Percentiles rank a stretch among this genome's conserved stretches.
Conservation (phyloP, 768 basidiomycete genomes). For the Sarcodon aspratus region DNA sequence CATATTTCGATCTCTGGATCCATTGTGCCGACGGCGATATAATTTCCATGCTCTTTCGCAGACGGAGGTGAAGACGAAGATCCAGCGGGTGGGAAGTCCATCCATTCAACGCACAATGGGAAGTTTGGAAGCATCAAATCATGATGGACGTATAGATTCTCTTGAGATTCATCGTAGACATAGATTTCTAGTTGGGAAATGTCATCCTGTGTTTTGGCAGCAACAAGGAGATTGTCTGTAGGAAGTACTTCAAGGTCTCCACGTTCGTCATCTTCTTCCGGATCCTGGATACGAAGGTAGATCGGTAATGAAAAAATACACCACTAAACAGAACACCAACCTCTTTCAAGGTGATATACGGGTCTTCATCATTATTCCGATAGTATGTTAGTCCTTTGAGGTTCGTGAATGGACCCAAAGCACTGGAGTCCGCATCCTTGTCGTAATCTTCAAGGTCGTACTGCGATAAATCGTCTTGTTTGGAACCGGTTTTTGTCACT, state of each 20-base stretch:
- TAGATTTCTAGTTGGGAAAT: slow-evolving; percentile 93
- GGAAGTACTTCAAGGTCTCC: slow-evolving; percentile 84
- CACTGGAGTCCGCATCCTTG: slow-evolving; percentile 50
- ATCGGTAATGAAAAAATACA: slow-evolving; percentile 1
- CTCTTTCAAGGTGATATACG: slow-evolving; percentile 93
- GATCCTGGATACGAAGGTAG: slow-evolving; percentile 31
- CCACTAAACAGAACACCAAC: slow-evolving; percentile 27
- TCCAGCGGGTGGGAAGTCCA: slow-evolving; percentile 73
- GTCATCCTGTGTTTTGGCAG: slow-evolving; percentile 94
- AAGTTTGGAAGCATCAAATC: slow-evolving; percentile 97
- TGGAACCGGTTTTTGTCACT: slow-evolving; percentile 18
- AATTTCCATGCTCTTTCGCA: slow-evolving; percentile 53
- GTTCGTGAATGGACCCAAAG: slow-evolving; percentile 78
- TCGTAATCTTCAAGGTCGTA: slow-evolving; percentile 94
- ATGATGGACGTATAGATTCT: slow-evolving; percentile 93
- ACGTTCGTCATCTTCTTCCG: slow-evolving; percentile 64
- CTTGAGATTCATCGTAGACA: slow-evolving; percentile 86
- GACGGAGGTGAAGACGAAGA: slow-evolving; percentile 28
- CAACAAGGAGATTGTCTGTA: slow-evolving; percentile 85
- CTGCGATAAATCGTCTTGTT: slow-evolving; percentile 61
- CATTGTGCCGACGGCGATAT: slow-evolving; percentile 92
- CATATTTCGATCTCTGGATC: slow-evolving; percentile 99
- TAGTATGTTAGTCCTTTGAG: slow-evolving; percentile 94
- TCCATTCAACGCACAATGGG: slow-evolving; percentile 98
- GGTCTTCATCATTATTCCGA: slow-evolving; percentile 86